Percentiles rank a stretch among this genome's conserved stretches.
Evolutionary conservation across 202 grass and related monocot genomes (phyloP).

Genomic region (Schoenoplectus tabernaemontani): DNA sequence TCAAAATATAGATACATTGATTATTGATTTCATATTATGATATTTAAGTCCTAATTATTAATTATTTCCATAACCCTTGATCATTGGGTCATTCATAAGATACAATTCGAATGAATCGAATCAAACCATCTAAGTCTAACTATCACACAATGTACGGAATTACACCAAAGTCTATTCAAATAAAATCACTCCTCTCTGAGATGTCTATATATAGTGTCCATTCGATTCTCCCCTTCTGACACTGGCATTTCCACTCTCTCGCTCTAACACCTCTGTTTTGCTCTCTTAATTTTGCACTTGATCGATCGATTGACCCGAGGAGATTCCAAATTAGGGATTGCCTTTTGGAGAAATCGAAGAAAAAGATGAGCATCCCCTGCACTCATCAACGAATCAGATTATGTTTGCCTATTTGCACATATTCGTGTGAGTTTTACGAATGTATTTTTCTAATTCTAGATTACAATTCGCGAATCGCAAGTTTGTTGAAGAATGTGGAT

Average conservation of each 20-base stretch:
- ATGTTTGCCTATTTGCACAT: neutral
- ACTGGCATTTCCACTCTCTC: neutral
- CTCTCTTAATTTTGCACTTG: neutral
- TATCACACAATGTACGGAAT: neutral
- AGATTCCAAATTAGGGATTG: neutral
- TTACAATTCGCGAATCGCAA: neutral
- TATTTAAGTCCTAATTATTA: too few relatives aligned
- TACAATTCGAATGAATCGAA: too few relatives aligned
- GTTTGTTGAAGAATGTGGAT: neutral
- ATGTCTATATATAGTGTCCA: neutral
- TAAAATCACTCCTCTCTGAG: neutral
- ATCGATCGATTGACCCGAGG: neutral
- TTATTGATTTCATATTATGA: too few relatives aligned
- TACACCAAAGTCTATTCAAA: neutral
- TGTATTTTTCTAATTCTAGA: neutral
- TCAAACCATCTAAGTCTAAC: neutral
- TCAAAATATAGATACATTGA: too few relatives aligned
- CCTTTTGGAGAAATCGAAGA: neutral
- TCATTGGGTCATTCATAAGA: too few relatives aligned
- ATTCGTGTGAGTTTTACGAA: neutral
- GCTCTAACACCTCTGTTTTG: neutral
- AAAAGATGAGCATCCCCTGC: neutral
- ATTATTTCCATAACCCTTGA: too few relatives aligned
- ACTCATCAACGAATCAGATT: neutral
- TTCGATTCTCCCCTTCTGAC: neutral